Percentiles rank a stretch among this genome's conserved stretches.
phyloP scores from a whole-genome alignment of 306 rosid genomes.

The Trifolium dubium region DNA sequence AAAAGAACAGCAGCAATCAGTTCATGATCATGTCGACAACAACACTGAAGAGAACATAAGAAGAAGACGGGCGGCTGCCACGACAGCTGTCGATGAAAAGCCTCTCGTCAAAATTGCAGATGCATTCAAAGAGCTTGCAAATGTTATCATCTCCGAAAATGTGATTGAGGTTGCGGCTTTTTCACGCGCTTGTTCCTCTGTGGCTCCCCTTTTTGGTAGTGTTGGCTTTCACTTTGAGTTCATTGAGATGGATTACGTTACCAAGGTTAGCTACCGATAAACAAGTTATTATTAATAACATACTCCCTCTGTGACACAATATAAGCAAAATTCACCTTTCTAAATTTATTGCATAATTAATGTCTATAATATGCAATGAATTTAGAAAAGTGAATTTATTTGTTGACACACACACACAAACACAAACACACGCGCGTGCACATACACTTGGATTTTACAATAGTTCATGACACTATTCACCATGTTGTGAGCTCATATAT shows the following conservation, averaged over 20 bases:
- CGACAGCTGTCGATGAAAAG: not conserved
- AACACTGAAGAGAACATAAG: not conserved
- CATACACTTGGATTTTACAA: too few relatives aligned
- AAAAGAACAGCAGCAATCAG: conserved; percentile 13
- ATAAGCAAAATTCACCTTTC: too few relatives aligned
- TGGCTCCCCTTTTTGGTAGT: conserved; percentile 24
- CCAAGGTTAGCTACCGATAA: conserved; percentile 12
- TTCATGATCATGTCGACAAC: not conserved
- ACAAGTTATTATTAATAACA: not conserved
- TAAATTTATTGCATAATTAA: too few relatives aligned
- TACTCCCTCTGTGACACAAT: not conserved
- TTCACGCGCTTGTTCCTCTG: conserved; percentile 27
- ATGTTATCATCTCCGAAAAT: not conserved
- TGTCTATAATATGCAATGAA: too few relatives aligned
- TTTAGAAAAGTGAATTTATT: too few relatives aligned
- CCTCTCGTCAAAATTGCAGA: conserved; percentile 32
- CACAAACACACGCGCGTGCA: too few relatives aligned
- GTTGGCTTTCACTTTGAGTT: conserved; percentile 36
- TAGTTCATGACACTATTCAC: too few relatives aligned
- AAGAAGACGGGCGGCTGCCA: conserved; percentile 1
- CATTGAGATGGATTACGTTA: conserved; percentile 40
- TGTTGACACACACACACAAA: too few relatives aligned
- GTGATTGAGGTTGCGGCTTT: conserved; percentile 21
- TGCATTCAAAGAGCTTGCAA: conserved; percentile 31
- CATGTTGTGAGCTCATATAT: not conserved